A percentile compares a stretch with the other conserved stretches of the same genome.
These are phyloP conservation scores for Phoma sp. DNA, from an alignment of 2,329 filamentous ascomycete genomes.

Conservation along the genomic window DNA sequence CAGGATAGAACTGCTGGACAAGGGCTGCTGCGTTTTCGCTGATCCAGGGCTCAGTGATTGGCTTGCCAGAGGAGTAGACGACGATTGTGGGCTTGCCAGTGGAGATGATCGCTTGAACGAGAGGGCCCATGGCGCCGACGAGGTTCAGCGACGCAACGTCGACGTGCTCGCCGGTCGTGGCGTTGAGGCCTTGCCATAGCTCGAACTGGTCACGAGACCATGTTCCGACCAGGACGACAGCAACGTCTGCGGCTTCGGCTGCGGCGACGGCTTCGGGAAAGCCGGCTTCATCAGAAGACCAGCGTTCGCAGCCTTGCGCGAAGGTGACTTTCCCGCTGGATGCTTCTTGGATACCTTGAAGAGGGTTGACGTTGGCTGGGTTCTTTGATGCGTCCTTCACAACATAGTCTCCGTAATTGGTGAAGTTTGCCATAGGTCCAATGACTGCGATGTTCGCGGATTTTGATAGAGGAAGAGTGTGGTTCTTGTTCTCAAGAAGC, in stretches of 20 bases:
- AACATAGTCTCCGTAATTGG: slow-evolving; percentile 75
- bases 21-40: slow-evolving; percentile 69
- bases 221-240: slow-evolving; percentile 76
- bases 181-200: slow-evolving; percentile 74
- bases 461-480: slow-evolving; percentile 69
- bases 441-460: slow-evolving; percentile 75
- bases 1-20: slow-evolving; percentile 78
- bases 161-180: slow-evolving; percentile 78
- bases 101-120: slow-evolving; percentile 71
- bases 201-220: slow-evolving; percentile 77
- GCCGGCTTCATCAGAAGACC: slow-evolving; percentile 73
- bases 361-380: slow-evolving; percentile 69
- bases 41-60: slow-evolving; percentile 77
- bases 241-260: slow-evolving; percentile 72
- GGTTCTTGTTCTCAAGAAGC: slow-evolving; percentile 74
- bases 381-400: slow-evolving; percentile 67
- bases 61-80: slow-evolving; percentile 74
- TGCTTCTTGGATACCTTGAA: slow-evolving; percentile 71
- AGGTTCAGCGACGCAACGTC: slow-evolving; percentile 70
- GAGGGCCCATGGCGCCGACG: slow-evolving; percentile 72
- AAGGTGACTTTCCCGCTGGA: slow-evolving; percentile 68
- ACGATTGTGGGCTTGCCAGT: slow-evolving; percentile 73
- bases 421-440: slow-evolving; percentile 70
- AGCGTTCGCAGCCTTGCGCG: slow-evolving; percentile 74
- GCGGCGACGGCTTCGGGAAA: slow-evolving; percentile 71